Conservation (phyloP, 768 basidiomycete genomes). For the Lactarius trivialis region DNA sequence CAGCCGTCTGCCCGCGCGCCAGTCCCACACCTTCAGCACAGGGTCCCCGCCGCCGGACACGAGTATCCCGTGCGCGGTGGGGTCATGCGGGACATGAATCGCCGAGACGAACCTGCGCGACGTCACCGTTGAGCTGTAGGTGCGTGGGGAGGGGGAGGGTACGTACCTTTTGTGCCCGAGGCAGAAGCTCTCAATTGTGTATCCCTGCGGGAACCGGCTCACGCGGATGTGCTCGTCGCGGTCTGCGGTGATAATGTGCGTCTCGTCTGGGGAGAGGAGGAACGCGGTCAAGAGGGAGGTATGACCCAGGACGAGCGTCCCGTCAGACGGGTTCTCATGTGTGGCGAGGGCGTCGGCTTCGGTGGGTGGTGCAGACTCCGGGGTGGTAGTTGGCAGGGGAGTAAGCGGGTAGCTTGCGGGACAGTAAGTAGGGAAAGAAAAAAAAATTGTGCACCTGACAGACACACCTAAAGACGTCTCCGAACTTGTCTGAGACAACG, state of each 20-base stretch:
- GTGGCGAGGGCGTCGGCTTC: slow-evolving; percentile 37
- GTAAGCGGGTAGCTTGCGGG: slow-evolving; percentile 31
- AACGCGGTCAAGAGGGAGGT: slow-evolving; percentile 77
- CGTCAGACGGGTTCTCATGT: slow-evolving; percentile 65
- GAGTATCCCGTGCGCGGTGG: slow-evolving; percentile 37
- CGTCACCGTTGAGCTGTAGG: not conserved
- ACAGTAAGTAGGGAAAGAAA: not conserved
- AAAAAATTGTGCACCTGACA: slow-evolving; percentile 11
- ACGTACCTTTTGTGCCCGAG: slow-evolving; percentile 77
- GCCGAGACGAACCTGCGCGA: slow-evolving; percentile 71
- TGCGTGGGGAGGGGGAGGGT: not conserved
- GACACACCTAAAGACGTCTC: slow-evolving; percentile 77
- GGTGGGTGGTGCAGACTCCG: not conserved
- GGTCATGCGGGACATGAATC: slow-evolving; percentile 54
- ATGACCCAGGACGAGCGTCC: slow-evolving; percentile 77
- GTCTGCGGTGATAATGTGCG: slow-evolving; percentile 82
- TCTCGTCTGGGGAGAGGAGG: slow-evolving; percentile 58
- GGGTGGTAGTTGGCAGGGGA: slow-evolving; percentile 15
- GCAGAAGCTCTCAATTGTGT: slow-evolving; percentile 80
- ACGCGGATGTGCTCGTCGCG: slow-evolving; percentile 94
- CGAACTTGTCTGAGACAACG: slow-evolving; percentile 89
- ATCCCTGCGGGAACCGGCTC: slow-evolving; percentile 83
- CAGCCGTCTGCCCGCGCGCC: slow-evolving; percentile 54
- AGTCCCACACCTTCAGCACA: slow-evolving; percentile 71
- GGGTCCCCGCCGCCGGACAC: slow-evolving; percentile 89